Base-by-base conservation (phyloP, 2,329 filamentous ascomycete genomes). In the Penicillium sp. region DNA sequence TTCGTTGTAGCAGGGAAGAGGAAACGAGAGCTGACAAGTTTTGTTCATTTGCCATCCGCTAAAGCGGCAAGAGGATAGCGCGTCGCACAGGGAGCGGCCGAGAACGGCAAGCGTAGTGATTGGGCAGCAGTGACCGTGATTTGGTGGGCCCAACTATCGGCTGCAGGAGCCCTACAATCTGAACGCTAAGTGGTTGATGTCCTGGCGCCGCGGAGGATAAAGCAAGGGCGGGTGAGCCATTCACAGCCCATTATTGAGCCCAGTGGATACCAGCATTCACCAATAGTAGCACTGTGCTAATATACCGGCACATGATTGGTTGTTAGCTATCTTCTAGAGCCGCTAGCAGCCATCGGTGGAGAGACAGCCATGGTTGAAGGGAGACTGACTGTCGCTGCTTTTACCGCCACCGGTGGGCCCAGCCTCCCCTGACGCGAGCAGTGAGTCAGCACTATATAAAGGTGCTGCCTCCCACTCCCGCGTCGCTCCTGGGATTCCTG, bases 401-500 rank as follows among this genome's bases (percentile, higher is more conserved):
- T 70, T 66, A 59, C 58, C 65, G 66, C 67, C 65, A 60, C 59
- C 62, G 54, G 53, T 56, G 46, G 64, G 63, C 61, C 66, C 66
- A 67, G 64, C 64, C 64, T 66, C 67, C 67, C 64, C 67, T 65
- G 66, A 56, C 55, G 51, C 56, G 47, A 51, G 54, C 59, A 55
- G 57, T 68, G 62, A 66, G 51, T 68, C 66, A 65, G 60, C 61
- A 61, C 65, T 71, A 71, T 71, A 70, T 67, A 71, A 71, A 64
- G 67, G 57, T 56, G 61, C 64, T 65, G 61, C 64, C 67, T 68
- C 67, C 68, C 68, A 62, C 66, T 59, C 66, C 59, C 58, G 52
- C 39, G 48, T 44, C 48, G 46, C 52, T 55, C 50, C 57, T 61
- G 57, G 57, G 61, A 61, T 65, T 67, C 57, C 63, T 58, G 63